phyloP scores from a whole-genome alignment of 306 rosid genomes.

The Fragaria ananassa region DNA sequence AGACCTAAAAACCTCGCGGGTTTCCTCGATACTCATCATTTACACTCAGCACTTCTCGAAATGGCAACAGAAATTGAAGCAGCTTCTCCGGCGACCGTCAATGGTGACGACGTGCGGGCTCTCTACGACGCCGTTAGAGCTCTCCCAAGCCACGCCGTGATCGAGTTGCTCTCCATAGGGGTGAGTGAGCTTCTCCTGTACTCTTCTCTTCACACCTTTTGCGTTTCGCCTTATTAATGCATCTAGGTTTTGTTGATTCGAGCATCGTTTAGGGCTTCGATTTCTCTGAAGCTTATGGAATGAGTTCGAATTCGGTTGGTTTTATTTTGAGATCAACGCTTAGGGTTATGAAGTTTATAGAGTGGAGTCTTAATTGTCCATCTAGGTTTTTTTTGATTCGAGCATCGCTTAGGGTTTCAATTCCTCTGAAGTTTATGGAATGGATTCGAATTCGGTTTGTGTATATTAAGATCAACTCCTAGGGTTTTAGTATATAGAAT shows the following conservation, averaged over 20 bases:
- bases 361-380: neutral
- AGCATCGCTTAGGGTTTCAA: neutral
- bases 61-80: slow-evolving; percentile 3
- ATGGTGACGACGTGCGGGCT: slow-evolving; percentile 25
- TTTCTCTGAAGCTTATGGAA: neutral
- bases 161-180: slow-evolving; percentile 47
- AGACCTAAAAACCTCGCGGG: neutral
- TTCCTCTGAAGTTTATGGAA: neutral
- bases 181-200: slow-evolving; percentile 37
- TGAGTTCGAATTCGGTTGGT: neutral
- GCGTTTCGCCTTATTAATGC: neutral
- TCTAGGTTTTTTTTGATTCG: neutral
- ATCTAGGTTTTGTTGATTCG: neutral
- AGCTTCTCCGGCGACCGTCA: slow-evolving; percentile 8
- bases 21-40: neutral
- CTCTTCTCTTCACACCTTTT: neutral
- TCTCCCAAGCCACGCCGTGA: slow-evolving; percentile 49
- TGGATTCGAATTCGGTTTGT: neutral
- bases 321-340: neutral
- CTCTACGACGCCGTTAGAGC: slow-evolving; percentile 28
- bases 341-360: neutral
- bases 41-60: neutral
- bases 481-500: neutral
- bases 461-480: neutral
- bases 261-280: neutral